Evolutionary conservation across 2,329 filamentous ascomycete genomes (phyloP), one percentile per base, ranked within the genome.

Genomic region (Fusarium hainanense): DNA sequence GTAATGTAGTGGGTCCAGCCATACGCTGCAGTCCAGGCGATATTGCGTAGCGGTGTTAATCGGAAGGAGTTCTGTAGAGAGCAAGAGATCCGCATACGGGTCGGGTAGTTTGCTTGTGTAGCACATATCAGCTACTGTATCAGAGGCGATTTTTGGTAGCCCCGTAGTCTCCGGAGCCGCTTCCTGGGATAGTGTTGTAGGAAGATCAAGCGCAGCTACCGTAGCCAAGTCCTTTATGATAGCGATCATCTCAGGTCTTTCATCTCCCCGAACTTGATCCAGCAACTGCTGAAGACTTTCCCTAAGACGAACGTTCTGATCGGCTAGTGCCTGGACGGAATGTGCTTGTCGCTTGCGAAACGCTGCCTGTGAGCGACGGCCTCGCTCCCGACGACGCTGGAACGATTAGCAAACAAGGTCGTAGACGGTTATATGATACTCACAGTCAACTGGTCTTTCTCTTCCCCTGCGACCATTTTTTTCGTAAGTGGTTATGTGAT

Each of bases 351-450:
- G 25, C 21, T 58, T 64, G 4, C 61, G 61, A 7, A 64, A 64
- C 14, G 61, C 61, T 28, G 61, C 61, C 3, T 64, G 61, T 0
- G 61, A 64, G 3, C 59, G 61, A 3, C 61, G 30, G 4, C 61
- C 59, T 46, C 61, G 61, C 13, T 64, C 61, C 2, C 59, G 50
- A 8, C 61, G 59, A 18, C 59, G 61, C 61, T 64, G 13, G 1
- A 0, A 10, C 0, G 14, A 28, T 64, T 28, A 64, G 59, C 6
- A 10, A 1, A 6, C 28, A 12, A 8, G 3, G 0, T 6, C 9
- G 18, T 1, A 16, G 20, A 2, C 4, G 12, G 14, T 27, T 6
- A 20, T 12, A 21, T n/a, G 4, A 18, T 3, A 28, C 30, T 11
- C 1, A 50, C 61, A 2, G 13, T 46, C 3, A 64, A 1, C 2